Conservation (phyloP, 2,329 filamentous ascomycete species). For the Neonectria sp. region DNA sequence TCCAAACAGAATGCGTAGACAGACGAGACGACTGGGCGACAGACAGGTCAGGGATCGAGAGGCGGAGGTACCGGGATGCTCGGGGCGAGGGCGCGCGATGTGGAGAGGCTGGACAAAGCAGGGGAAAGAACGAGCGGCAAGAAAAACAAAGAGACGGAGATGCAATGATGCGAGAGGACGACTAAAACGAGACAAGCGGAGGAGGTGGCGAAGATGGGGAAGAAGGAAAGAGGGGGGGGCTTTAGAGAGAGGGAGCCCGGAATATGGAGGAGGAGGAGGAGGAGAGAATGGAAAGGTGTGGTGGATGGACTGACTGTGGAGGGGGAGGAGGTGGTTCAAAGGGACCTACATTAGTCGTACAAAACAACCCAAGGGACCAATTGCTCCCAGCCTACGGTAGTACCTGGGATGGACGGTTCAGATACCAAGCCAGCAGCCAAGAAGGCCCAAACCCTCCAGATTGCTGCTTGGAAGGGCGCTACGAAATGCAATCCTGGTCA, state of each 20-base stretch:
- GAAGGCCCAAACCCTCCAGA: not conserved
- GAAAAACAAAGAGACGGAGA: conserved; percentile 21
- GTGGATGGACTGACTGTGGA: not conserved
- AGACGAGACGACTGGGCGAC: conserved; percentile 2
- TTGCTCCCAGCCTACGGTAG: not conserved
- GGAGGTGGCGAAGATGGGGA: conserved; percentile 23
- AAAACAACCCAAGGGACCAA: no score
- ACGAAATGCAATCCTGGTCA: no score
- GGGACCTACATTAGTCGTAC: not conserved
- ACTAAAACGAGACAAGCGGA: conserved; percentile 16
- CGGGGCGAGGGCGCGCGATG: conserved; percentile 19
- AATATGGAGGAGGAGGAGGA: conserved; percentile 29
- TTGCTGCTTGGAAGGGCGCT: not conserved
- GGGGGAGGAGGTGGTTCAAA: conserved; percentile 28
- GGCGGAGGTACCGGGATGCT: conserved; percentile 22
- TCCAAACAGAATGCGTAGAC: conserved; percentile 13
- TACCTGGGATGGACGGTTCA: conserved; percentile 2
- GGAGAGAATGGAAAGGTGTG: conserved; percentile 26
- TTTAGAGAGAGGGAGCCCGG: conserved; percentile 26
- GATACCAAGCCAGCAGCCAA: conserved; percentile 3
- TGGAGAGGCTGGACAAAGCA: conserved; percentile 10
- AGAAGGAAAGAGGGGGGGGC: conserved; percentile 9
- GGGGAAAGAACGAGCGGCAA: conserved; percentile 23
- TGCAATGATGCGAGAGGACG: not conserved
- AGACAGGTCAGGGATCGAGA: conserved; percentile 21